phyloP scores from a whole-genome alignment of 2,329 filamentous ascomycete genomes.

The Penicillium sp. region DNA sequence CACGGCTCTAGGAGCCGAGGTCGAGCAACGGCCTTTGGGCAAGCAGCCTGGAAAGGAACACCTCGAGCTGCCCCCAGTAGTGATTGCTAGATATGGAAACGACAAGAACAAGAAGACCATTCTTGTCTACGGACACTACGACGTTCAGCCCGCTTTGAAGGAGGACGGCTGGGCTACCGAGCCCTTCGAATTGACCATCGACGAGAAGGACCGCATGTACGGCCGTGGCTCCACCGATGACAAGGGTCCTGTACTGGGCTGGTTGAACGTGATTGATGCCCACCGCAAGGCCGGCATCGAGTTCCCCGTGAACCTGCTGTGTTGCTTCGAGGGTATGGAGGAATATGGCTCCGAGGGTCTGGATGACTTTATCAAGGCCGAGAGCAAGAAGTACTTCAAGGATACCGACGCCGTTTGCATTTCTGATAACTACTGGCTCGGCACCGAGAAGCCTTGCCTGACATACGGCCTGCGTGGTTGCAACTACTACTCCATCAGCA shows the following conservation, averaged over 20 bases:
- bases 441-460: slow-evolving; percentile 96
- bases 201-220: slow-evolving; percentile 92
- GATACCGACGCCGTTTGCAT: slow-evolving; percentile 97
- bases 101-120: slow-evolving; percentile 94
- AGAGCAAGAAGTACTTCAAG: slow-evolving; percentile 92
- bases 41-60: slow-evolving; percentile 90
- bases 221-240: slow-evolving; percentile 95
- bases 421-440: slow-evolving; percentile 99
- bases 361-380: slow-evolving; percentile 88
- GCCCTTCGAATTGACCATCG: slow-evolving; percentile 84
- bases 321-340: slow-evolving; percentile 99
- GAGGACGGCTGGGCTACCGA: slow-evolving; percentile 95
- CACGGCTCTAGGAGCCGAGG: slow-evolving; percentile 77
- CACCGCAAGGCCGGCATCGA: slow-evolving; percentile 94
- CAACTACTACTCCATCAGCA: slow-evolving; percentile 94
- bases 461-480: slow-evolving; percentile 96
- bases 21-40: slow-evolving; percentile 83
- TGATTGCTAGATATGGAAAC: slow-evolving; percentile 88
- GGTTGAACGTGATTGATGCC: slow-evolving; percentile 97
- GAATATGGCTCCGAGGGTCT: slow-evolving; percentile 97
- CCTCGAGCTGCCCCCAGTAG: slow-evolving; percentile 87
- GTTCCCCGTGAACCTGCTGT: slow-evolving; percentile 94
- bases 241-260: slow-evolving; percentile 95
- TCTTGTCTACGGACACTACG: slow-evolving; percentile 97
- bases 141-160: slow-evolving; percentile 92